Conservation (phyloP, 306 rosid species). For the Glycine soja region DNA sequence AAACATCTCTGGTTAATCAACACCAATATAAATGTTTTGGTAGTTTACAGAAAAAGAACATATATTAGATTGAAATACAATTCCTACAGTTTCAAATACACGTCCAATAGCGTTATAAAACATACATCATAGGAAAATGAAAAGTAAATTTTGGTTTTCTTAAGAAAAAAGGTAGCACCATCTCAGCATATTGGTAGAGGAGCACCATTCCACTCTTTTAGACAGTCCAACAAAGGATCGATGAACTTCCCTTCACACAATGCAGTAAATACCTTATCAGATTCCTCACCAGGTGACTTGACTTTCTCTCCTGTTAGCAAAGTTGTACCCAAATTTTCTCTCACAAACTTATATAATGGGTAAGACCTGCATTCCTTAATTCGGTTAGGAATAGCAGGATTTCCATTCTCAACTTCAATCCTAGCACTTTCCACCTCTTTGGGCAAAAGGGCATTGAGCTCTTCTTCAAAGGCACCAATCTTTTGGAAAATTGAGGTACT, state of each 20-base stretch:
- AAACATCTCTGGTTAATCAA: background rate
- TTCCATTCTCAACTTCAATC: slow-evolving; percentile 69
- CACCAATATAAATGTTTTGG: background rate
- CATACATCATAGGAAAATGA: slow-evolving; percentile 15
- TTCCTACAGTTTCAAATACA: slow-evolving; percentile 28
- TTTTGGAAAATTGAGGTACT: slow-evolving; percentile 78
- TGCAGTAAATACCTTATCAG: slow-evolving; percentile 81
- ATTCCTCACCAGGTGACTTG: slow-evolving; percentile 87
- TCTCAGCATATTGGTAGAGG: slow-evolving; percentile 77
- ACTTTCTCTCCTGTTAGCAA: slow-evolving; percentile 82
- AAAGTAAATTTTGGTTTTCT: background rate
- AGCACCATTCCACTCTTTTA: slow-evolving; percentile 91
- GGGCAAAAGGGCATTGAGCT: slow-evolving; percentile 68
- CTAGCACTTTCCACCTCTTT: slow-evolving; percentile 76
- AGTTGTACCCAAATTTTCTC: slow-evolving; percentile 70
- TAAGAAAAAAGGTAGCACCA: background rate
- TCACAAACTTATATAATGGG: slow-evolving; percentile 78
- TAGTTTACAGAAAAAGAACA: background rate
- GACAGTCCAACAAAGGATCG: slow-evolving; percentile 78
- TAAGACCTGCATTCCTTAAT: slow-evolving; percentile 85
- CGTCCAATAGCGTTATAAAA: slow-evolving; percentile 19
- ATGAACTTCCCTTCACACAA: slow-evolving; percentile 72
- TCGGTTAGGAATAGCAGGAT: slow-evolving; percentile 57
- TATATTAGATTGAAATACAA: slow-evolving; percentile 14
- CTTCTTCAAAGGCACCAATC: slow-evolving; percentile 81